Evolutionary conservation across 2,329 filamentous ascomycete species (phyloP).

Genomic region (Lachnellula suecica): DNA sequence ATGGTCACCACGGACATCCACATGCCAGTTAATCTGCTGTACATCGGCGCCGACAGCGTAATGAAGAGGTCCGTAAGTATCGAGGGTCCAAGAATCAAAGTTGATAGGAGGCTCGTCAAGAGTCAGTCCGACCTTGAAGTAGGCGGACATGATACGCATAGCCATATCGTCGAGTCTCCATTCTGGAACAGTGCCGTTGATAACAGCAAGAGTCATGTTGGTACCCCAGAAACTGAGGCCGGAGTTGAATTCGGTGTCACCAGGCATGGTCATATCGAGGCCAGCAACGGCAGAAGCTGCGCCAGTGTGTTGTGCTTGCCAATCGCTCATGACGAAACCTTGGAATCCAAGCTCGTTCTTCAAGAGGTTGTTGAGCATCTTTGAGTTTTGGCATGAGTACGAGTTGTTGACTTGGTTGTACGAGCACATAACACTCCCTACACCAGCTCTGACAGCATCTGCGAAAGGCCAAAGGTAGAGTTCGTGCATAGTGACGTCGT

Average conservation of each 20-base stretch:
- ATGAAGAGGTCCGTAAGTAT: constrained; percentile 73
- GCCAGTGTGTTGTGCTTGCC: constrained; percentile 72
- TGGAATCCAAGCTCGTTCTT: constrained; percentile 82
- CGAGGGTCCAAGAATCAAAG: constrained; percentile 83
- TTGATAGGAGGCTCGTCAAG: constrained; percentile 57
- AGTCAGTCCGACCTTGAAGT: constrained; percentile 63
- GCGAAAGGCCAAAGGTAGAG: constrained; percentile 61
- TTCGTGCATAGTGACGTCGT: constrained; percentile 61
- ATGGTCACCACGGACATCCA: constrained; percentile 81
- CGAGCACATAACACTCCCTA: constrained; percentile 80
- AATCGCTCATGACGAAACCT: constrained; percentile 80
- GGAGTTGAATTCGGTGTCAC: constrained; percentile 75
- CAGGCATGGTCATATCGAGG: constrained; percentile 86
- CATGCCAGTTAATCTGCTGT: constrained; percentile 73
- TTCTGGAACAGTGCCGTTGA: constrained; percentile 86
- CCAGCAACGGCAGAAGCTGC: constrained; percentile 67
- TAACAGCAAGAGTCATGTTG: constrained; percentile 82
- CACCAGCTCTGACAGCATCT: constrained; percentile 65
- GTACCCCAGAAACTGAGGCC: constrained; percentile 68
- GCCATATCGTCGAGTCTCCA: constrained; percentile 92
- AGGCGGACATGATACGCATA: constrained; percentile 74
- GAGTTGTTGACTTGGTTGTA: constrained; percentile 84
- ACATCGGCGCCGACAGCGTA: constrained; percentile 58
- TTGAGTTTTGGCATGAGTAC: constrained; percentile 77
- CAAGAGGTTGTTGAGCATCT: constrained; percentile 71